phyloP scores from a whole-genome alignment of 73 alveolate genomes.

The Paramecium caudatum region DNA sequence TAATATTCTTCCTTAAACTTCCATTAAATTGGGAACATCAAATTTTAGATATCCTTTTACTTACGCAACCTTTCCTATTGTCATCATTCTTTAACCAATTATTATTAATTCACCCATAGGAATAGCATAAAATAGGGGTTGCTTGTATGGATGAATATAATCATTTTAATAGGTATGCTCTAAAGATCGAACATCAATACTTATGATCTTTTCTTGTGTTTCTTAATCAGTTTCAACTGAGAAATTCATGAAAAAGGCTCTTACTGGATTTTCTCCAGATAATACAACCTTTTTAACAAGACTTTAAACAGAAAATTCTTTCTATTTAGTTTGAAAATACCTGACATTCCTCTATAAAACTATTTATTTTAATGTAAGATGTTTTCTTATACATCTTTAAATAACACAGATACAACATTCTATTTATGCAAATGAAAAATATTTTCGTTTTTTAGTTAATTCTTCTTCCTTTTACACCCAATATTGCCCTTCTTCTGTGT shows the following conservation, averaged over 20 bases:
- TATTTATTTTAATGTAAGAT: neutral
- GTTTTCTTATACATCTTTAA: neutral
- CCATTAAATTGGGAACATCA: conserved; percentile 62
- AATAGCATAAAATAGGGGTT: conserved; percentile 40
- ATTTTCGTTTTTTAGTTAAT: neutral
- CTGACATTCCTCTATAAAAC: neutral
- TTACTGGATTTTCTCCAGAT: conserved; percentile 2
- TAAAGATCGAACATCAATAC: conserved; percentile 56
- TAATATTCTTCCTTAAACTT: conserved; percentile 49
- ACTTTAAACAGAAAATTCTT: neutral
- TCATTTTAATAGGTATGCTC: conserved; percentile 22
- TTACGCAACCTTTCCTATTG: conserved; percentile 15
- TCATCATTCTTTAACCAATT: conserved; percentile 49
- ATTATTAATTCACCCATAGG: neutral
- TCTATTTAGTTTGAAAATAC: neutral
- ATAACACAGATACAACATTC: neutral
- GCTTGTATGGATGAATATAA: conserved; percentile 28
- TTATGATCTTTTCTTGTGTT: neutral
- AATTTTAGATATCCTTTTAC: conserved; percentile 24
- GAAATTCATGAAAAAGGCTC: conserved; percentile 58
- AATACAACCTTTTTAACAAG: conserved; percentile 31
- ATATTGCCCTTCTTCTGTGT: conserved; percentile 60
- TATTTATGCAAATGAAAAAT: neutral
- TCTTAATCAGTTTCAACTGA: neutral
- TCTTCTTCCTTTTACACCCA: conserved; percentile 8